Percentiles rank a stretch among this genome's conserved stretches.
phyloP scores from a whole-genome alignment of 176 grass and related monocot genomes.

The Ensete ventricosum region DNA sequence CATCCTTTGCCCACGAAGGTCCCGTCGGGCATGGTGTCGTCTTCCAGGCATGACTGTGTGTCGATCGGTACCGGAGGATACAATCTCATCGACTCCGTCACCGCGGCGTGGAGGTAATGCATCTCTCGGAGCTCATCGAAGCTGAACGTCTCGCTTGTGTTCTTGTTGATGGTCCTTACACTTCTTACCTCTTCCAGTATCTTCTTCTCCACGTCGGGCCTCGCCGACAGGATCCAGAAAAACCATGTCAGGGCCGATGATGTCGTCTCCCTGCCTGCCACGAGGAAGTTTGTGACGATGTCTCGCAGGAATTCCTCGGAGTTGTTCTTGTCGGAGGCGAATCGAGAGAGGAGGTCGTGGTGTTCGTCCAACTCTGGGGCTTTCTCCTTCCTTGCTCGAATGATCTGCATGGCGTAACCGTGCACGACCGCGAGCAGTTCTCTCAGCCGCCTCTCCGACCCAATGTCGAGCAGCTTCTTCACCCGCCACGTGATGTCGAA shows the following conservation, averaged over 20 bases:
- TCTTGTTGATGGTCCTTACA: not conserved
- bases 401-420: conserved; percentile 32
- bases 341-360: conserved; percentile 32
- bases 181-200: not conserved
- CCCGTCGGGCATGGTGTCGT: conserved; percentile 43
- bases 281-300: conserved; percentile 27
- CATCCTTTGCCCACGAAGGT: conserved; percentile 34
- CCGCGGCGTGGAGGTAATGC: conserved; percentile 33
- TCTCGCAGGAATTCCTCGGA: conserved; percentile 24
- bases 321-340: conserved; percentile 15
- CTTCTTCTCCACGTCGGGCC: not conserved
- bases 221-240: conserved; percentile 29
- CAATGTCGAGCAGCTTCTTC: conserved; percentile 43
- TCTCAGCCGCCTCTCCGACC: conserved; percentile 23
- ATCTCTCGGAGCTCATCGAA: conserved; percentile 31
- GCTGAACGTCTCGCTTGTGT: not conserved
- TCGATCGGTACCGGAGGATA: conserved; percentile 33
- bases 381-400: conserved; percentile 22
- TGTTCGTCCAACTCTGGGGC: conserved; percentile 9
- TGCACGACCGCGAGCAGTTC: conserved; percentile 27
- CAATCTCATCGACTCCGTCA: conserved; percentile 37
- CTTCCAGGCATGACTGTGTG: conserved; percentile 32
- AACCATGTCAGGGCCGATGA: conserved; percentile 49
- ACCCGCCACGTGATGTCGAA: conserved; percentile 25
- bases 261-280: conserved; percentile 41